Evolutionary conservation across 768 basidiomycete species (phyloP).

Genomic region (Psilocybe tampanensis): DNA sequence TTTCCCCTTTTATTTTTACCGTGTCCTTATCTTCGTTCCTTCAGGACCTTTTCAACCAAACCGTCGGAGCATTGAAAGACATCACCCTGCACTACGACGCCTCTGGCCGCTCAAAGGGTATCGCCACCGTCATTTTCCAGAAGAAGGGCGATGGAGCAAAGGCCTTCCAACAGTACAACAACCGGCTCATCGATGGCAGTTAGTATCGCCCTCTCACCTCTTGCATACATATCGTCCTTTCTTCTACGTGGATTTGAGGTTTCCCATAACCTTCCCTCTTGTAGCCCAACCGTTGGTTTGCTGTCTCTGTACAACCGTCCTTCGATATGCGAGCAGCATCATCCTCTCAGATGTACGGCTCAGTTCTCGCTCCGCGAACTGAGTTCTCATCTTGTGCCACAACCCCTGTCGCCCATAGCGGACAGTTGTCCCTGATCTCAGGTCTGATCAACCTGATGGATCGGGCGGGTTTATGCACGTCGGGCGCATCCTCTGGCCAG

Average conservation of each 20-base stretch:
- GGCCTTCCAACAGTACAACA: conserved; percentile 95
- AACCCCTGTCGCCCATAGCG: conserved; percentile 10
- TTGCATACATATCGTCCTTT: conserved; percentile 34
- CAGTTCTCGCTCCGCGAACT: background rate
- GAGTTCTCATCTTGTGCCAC: conserved; percentile 20
- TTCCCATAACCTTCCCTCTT: conserved; percentile 36
- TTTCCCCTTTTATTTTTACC: background rate
- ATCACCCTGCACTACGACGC: conserved; percentile 87
- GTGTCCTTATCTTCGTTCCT: background rate
- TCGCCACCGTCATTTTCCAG: conserved; percentile 84
- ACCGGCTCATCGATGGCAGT: conserved; percentile 99
- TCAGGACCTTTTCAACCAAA: conserved; percentile 91
- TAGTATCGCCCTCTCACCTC: conserved; percentile 75
- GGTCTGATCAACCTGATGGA: conserved; percentile 46
- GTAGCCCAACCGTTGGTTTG: conserved; percentile 43
- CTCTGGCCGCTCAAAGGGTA: conserved; percentile 86
- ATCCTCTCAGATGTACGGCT: conserved; percentile 17
- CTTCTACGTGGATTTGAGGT: conserved; percentile 22
- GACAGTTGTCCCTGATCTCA: conserved; percentile 25
- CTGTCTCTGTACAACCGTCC: conserved; percentile 41
- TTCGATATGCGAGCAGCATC: conserved; percentile 7
- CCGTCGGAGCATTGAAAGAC: conserved; percentile 84
- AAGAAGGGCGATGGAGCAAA: conserved; percentile 88
- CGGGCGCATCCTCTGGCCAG: conserved; percentile 7
- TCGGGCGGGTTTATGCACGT: conserved; percentile 24